A percentile compares a stretch with the other conserved stretches of the same genome.
phyloP scores from a whole-genome alignment of 768 basidiomycete species.

The Tylopilus sp. region DNA sequence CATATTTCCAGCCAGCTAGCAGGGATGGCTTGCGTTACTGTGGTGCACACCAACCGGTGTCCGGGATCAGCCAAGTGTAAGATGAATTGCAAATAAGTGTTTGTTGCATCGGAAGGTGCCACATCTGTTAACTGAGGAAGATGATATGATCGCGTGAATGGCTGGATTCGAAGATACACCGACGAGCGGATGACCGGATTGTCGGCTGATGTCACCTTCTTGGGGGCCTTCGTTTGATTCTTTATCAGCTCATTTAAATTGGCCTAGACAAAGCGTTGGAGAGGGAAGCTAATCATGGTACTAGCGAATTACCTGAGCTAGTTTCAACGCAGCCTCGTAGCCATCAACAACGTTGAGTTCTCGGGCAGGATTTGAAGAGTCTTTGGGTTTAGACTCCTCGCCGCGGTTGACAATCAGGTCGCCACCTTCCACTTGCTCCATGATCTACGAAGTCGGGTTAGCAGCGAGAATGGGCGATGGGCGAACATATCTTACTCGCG shows the following conservation, averaged over 20 bases:
- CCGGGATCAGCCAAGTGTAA: conserved; percentile 69
- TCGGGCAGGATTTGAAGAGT: conserved; percentile 43
- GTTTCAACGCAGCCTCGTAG: conserved; percentile 78
- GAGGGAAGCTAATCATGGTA: not conserved
- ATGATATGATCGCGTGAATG: conserved; percentile 61
- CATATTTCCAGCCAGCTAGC: conserved; percentile 84
- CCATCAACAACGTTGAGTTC: conserved; percentile 83
- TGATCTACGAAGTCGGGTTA: conserved; percentile 48
- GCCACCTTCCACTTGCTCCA: conserved; percentile 94
- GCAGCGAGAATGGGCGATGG: not conserved
- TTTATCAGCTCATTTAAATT: conserved; percentile 75
- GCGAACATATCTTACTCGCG: conserved; percentile 55
- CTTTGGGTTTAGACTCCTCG: conserved; percentile 69
- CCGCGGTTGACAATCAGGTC: conserved; percentile 87
- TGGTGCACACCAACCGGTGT: conserved; percentile 73
- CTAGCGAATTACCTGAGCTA: conserved; percentile 62
- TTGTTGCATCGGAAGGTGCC: conserved; percentile 20
- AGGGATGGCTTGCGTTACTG: conserved; percentile 81
- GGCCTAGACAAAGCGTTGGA: conserved; percentile 46
- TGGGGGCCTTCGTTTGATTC: conserved; percentile 43
- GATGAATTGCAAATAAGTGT: conserved; percentile 57
- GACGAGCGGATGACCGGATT: conserved; percentile 82
- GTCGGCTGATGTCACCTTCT: conserved; percentile 32
- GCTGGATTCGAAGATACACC: conserved; percentile 91
- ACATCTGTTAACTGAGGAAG: conserved; percentile 36